Evolutionary conservation across 495 filamentous ascomycete species (phyloP).

Genomic region (Penicillium ucsense): DNA sequence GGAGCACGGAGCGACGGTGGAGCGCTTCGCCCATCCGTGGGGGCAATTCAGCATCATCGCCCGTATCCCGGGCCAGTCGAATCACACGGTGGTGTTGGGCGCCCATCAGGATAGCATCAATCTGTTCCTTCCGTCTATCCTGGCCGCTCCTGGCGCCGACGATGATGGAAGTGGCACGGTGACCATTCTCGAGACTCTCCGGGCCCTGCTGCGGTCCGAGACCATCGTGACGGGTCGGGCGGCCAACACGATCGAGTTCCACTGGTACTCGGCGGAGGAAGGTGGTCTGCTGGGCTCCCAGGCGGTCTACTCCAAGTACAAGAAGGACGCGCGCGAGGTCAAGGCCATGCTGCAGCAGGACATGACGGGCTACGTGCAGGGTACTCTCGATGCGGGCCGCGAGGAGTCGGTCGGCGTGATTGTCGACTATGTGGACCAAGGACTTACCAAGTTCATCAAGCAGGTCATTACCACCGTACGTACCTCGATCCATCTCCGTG

Average conservation of each 20-base stretch:
- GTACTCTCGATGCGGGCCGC: conserved; percentile 72
- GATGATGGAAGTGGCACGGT: conserved; percentile 71
- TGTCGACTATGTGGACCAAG: conserved; percentile 77
- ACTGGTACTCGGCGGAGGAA: conserved; percentile 92
- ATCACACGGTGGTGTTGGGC: conserved; percentile 72
- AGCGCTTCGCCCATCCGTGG: conserved; percentile 76
- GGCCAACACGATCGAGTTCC: conserved; percentile 83
- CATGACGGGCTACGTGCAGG: conserved; percentile 89
- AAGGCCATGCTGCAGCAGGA: conserved; percentile 99
- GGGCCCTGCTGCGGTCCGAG: conserved; percentile 50
- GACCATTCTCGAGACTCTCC: conserved; percentile 65
- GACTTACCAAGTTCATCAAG: conserved; percentile 87
- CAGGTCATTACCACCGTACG: conserved; percentile 64
- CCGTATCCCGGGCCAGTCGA: conserved; percentile 76
- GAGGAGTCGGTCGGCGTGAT: conserved; percentile 88
- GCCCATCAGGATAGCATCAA: conserved; percentile 84
- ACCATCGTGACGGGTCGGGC: conserved; percentile 42
- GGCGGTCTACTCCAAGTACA: conserved; percentile 81
- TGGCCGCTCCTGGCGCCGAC: conserved; percentile 68
- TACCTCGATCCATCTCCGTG: background rate
- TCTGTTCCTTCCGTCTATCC: conserved; percentile 72
- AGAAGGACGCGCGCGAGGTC: conserved; percentile 61
- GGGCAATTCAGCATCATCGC: conserved; percentile 87
- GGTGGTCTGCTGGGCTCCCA: conserved; percentile 79
- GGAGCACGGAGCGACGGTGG: conserved; percentile 55